phyloP scores from a whole-genome alignment of 352 stramenopile genomes.

The Pythium brachiatum region DNA sequence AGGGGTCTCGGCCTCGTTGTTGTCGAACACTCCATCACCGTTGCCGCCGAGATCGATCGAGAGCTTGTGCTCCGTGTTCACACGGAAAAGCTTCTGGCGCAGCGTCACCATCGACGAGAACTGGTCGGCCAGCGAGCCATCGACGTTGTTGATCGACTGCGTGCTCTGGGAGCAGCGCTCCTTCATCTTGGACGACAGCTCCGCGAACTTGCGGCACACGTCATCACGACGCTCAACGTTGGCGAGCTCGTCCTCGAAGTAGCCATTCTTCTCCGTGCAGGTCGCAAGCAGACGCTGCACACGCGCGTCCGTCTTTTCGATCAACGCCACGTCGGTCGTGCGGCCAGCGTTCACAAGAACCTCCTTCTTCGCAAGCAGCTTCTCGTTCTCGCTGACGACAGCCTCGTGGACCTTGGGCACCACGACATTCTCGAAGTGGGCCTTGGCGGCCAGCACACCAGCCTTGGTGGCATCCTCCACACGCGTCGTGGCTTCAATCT shows the following conservation, averaged over 20 bases:
- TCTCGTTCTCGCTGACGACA: slow-evolving; percentile 74
- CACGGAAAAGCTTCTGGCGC: slow-evolving; percentile 62
- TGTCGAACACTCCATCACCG: slow-evolving; percentile 3
- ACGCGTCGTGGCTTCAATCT: slow-evolving; percentile 75
- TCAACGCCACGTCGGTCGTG: slow-evolving; percentile 54
- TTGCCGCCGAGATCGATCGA: slow-evolving; percentile 24
- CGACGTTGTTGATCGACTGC: slow-evolving; percentile 75
- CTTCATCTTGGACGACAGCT: slow-evolving; percentile 70
- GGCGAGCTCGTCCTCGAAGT: slow-evolving; percentile 71
- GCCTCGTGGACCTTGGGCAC: slow-evolving; percentile 71
- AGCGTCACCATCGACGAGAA: slow-evolving; percentile 78
- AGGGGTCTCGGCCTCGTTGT: slow-evolving; percentile 23
- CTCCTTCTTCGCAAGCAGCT: slow-evolving; percentile 79
- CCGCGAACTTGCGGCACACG: slow-evolving; percentile 73
- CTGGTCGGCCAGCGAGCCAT: slow-evolving; percentile 74
- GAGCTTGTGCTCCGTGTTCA: slow-evolving; percentile 12
- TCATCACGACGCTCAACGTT: slow-evolving; percentile 78
- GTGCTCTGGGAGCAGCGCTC: slow-evolving; percentile 71
- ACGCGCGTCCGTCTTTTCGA: slow-evolving; percentile 71
- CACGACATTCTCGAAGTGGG: slow-evolving; percentile 64
- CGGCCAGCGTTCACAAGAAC: slow-evolving; percentile 58
- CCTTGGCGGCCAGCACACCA: slow-evolving; percentile 61
- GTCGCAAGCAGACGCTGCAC: slow-evolving; percentile 67
- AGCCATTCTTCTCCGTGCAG: slow-evolving; percentile 68
- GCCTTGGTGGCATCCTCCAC: slow-evolving; percentile 68